Evolutionary conservation across 306 rosid species (phyloP).

Genomic region (Cucumis melo): DNA sequence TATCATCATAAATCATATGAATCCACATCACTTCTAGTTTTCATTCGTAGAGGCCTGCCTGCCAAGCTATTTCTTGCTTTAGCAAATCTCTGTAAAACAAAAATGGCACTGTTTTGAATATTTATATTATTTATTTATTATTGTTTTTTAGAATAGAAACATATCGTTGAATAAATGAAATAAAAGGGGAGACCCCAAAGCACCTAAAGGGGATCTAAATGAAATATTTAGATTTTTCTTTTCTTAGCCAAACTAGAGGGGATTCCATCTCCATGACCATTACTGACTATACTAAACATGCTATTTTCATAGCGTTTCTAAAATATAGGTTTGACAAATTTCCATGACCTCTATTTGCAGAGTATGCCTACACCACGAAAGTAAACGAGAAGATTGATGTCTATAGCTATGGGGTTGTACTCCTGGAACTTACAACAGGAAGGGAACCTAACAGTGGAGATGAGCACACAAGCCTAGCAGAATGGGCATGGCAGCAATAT

Average conservation of each 20-base stretch:
- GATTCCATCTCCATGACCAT: background rate
- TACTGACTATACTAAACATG: background rate
- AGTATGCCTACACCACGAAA: slow-evolving; percentile 52
- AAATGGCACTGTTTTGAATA: background rate
- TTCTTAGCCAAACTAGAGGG: background rate
- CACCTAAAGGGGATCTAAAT: too few species aligned
- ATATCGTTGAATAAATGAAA: too few species aligned
- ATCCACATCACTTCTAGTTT: background rate
- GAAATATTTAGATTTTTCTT: background rate
- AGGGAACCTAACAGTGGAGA: slow-evolving; percentile 38
- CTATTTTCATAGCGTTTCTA: background rate
- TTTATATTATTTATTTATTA: too few species aligned
- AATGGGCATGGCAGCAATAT: slow-evolving; percentile 56
- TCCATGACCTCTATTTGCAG: slow-evolving; percentile 26
- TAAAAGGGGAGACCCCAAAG: too few species aligned
- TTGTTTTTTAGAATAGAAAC: too few species aligned
- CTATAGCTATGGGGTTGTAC: slow-evolving; percentile 80
- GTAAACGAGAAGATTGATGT: slow-evolving; percentile 69
- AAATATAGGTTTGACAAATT: slow-evolving; percentile 4
- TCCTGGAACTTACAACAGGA: slow-evolving; percentile 69
- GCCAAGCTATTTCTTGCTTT: background rate
- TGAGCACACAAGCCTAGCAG: slow-evolving; percentile 46
- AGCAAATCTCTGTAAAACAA: background rate
- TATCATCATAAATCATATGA: background rate
- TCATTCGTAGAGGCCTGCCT: background rate